These are phyloP conservation scores for Solanum microdontum DNA, from an alignment of 257 asterid genomes.

Conservation along the genomic window DNA sequence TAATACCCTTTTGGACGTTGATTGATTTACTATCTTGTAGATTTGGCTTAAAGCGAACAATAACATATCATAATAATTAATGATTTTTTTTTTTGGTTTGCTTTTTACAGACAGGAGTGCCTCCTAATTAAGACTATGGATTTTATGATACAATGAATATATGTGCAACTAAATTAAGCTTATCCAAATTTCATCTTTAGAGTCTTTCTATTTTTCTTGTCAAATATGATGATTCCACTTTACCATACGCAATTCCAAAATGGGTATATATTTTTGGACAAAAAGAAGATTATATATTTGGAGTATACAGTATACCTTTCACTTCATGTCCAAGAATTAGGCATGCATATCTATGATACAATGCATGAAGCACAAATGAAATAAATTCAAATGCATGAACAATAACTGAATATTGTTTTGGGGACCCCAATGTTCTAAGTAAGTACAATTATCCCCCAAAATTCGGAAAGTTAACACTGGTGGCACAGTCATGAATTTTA, in stretches of 20 bases:
- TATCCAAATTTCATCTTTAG: not conserved
- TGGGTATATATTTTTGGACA: not conserved
- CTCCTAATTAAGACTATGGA: not conserved
- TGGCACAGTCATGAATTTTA: not conserved
- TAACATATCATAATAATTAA: not conserved
- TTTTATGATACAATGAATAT: not conserved
- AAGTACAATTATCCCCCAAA: not conserved
- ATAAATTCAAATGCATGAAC: not conserved
- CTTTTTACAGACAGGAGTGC: not conserved
- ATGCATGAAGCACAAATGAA: not conserved
- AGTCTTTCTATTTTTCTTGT: not conserved
- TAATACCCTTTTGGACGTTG: no score
- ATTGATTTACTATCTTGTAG: no score
- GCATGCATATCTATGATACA: not conserved
- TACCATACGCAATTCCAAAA: not conserved
- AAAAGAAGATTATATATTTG: not conserved
- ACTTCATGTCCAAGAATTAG: not conserved
- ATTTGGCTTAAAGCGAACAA: not conserved
- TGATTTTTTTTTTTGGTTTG: not conserved
- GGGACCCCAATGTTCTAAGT: not conserved
- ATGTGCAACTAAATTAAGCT: not conserved
- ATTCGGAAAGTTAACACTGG: no score
- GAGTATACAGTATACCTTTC: not conserved
- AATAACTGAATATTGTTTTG: not conserved
- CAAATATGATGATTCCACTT: not conserved